Evolutionary conservation across 306 rosid species (phyloP), one percentile per base, ranked within the genome.

Genomic region (Trifolium fragiferum): DNA sequence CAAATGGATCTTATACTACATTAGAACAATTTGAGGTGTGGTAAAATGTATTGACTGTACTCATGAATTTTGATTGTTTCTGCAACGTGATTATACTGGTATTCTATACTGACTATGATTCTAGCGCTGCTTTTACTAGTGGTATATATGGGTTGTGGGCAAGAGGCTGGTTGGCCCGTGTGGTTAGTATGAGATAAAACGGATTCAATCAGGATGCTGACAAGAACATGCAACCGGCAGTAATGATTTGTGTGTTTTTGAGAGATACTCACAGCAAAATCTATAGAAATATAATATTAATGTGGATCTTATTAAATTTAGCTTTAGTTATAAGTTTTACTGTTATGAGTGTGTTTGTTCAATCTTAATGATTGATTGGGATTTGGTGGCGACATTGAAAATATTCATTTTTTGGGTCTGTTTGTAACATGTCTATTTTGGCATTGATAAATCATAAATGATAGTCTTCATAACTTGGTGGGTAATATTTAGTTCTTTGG

Each of bases 1-100:
- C 90, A 8, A 80, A 71, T 71, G 98, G 93, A 78, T 78, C 89
- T 16, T 95, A 95, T 80, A 63, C 93, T 74, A 85, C 93, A 38
- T 74, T 95, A 78, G 99, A 92, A 70, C 92, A 87, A 78, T 89
- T 95, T 82, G 93, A 92, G 99, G 99, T 95, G 57, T 68, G 90
- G 82, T 77, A 57, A 32, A 37, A 19, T 80, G 46, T 73, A 60
- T 32, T 13, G 16, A 11, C 60, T 23, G 62, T 38, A 44, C 10
- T 33, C 40, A n/a, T 58, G n/a, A 68, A 16, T 69, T 76, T 70
- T 80, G 77, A 30, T 77, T 64, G 55, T 38, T 73, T 73, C 46
- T 27, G 60, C 68, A 18, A 27, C 30, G 10, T 54, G 49, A 32
- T 71, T 71, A 35, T 62, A 10, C 55, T 66, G 47, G 47, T 23